Percentiles rank a stretch among this genome's conserved stretches.
Conservation (phyloP, 768 basidiomycete species). For the Jaapia argillacea region DNA sequence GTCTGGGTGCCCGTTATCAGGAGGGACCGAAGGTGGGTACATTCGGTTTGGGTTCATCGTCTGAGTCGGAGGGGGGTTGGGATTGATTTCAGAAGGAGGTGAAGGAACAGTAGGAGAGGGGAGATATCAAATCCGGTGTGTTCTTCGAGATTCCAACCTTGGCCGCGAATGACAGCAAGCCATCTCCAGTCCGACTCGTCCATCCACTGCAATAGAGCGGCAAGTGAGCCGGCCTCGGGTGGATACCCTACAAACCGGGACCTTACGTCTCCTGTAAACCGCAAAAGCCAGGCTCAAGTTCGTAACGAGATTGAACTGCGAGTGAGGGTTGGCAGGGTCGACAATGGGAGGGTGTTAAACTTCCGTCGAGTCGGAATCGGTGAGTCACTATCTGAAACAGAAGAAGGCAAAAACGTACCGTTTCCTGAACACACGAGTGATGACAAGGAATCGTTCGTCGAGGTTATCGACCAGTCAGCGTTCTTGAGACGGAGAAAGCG, state of each 20-base stretch:
- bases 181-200: constrained; percentile 71
- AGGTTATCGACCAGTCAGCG: constrained; percentile 52
- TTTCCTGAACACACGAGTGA: constrained; percentile 67
- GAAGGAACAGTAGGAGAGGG: too few species aligned
- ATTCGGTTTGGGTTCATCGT: constrained; percentile 61
- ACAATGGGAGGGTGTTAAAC: too few species aligned
- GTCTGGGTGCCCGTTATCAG: constrained; percentile 46
- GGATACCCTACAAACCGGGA: constrained; percentile 52
- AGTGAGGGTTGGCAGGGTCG: constrained; percentile 53
- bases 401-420: constrained; percentile 44
- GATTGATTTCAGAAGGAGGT: constrained; percentile 13
- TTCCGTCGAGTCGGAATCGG: too few species aligned
- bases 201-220: constrained; percentile 52
- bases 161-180: constrained; percentile 53
- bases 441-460: constrained; percentile 52
- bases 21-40: constrained; percentile 62
- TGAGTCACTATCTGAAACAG: too few species aligned
- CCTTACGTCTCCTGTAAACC: constrained; percentile 60
- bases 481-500: constrained; percentile 49
- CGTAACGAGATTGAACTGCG: constrained; percentile 57
- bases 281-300: constrained; percentile 56
- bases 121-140: too few species aligned
- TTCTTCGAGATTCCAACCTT: constrained; percentile 51
- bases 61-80: too few species aligned
- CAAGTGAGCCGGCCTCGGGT: constrained; percentile 32